These are phyloP conservation scores for Actinomortierella ambigua DNA, from an alignment of 371 early-diverging fungal species.

Conservation along the genomic window DNA sequence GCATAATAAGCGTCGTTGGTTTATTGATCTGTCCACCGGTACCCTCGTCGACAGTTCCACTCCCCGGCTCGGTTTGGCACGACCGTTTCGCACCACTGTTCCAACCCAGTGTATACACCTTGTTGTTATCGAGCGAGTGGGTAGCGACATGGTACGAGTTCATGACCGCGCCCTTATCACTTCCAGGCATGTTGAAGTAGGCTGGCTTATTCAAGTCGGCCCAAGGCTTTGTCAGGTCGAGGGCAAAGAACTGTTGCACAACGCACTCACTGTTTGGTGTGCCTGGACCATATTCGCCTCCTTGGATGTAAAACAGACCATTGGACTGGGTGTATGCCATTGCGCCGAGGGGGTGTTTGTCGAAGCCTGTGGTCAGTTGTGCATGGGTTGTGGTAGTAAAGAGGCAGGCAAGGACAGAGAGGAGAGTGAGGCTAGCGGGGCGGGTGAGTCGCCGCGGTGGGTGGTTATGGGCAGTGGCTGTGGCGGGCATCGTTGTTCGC, in stretches of 20 bases:
- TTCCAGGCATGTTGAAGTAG: not conserved
- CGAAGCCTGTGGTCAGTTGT: not conserved
- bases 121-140: constrained; percentile 3
- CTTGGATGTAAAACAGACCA: constrained; percentile 7
- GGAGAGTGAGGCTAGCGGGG: not conserved
- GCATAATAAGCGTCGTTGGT: not conserved
- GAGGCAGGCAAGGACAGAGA: not conserved
- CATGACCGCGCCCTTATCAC: not conserved
- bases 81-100: not conserved
- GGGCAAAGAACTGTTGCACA: not conserved
- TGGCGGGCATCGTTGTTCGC: too few relatives aligned
- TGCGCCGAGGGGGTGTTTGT: not conserved
- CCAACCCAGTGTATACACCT: not conserved
- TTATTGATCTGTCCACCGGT: too few relatives aligned
- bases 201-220: not conserved
- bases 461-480: not conserved
- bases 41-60: too few relatives aligned
- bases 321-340: constrained; percentile 6
- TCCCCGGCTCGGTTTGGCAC: not conserved
- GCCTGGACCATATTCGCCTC: constrained; percentile 3
- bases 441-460: not conserved
- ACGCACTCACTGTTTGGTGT: not conserved
- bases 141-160: constrained; percentile 10
- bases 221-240: constrained; percentile 7
- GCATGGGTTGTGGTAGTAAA: not conserved